Conservation (phyloP, 192 early-diverging fungal genomes). For the Coemansia sp. region DNA sequence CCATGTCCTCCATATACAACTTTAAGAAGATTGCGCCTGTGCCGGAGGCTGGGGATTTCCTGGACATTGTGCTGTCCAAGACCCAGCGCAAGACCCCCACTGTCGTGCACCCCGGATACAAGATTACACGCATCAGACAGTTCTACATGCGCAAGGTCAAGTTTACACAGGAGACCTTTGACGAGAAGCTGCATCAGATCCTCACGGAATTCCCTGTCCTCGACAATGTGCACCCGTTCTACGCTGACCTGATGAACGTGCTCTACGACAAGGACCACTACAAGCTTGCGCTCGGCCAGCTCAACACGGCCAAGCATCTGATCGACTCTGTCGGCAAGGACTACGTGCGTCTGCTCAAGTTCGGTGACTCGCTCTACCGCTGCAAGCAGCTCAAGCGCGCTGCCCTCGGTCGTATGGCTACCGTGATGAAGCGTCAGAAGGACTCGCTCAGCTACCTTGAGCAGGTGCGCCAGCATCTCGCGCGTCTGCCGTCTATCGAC, state of each 20-base stretch:
- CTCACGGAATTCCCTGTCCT: conserved; percentile 96
- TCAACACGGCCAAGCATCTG: conserved; percentile 96
- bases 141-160: conserved; percentile 99
- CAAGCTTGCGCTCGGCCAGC: conserved; percentile 97
- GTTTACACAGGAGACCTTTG: conserved; percentile 96
- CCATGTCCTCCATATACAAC: conserved; percentile 81
- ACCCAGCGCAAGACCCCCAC: conserved; percentile 98
- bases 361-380: conserved; percentile 98
- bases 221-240: conserved; percentile 99
- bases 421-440: conserved; percentile 99
- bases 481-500: conserved; percentile 97
- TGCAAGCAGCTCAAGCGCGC: conserved; percentile 99
- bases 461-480: conserved; percentile 99
- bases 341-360: conserved; percentile 95
- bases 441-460: conserved; percentile 96
- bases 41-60: conserved; percentile 85
- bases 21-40: conserved; percentile 98
- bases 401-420: conserved; percentile 99
- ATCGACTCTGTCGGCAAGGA: conserved; percentile 98
- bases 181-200: conserved; percentile 93
- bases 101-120: conserved; percentile 95
- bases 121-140: conserved; percentile 93
- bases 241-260: conserved; percentile 99
- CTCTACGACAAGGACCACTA: conserved; percentile 99
- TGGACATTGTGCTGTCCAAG: conserved; percentile 97